Percentiles rank a stretch among this genome's conserved stretches.
Evolutionary conservation across 176 grass and related monocot genomes (phyloP).

Genomic region (Carex myosuroides): DNA sequence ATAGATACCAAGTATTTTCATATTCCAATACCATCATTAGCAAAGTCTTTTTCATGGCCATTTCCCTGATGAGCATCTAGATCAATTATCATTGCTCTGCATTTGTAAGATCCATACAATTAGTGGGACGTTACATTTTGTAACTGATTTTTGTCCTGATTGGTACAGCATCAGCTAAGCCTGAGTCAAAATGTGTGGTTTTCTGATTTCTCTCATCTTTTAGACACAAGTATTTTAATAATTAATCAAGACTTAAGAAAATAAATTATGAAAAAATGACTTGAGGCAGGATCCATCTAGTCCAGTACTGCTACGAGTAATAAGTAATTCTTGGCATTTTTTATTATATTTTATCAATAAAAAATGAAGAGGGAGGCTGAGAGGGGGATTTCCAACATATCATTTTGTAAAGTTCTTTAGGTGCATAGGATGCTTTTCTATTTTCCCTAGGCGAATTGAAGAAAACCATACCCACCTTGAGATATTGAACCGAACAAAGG

Average conservation of each 20-base stretch:
- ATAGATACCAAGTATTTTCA: neutral
- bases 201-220: neutral
- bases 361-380: neutral
- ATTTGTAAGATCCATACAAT: conserved; percentile 10
- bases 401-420: neutral
- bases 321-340: neutral
- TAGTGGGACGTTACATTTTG: neutral
- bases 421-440: neutral
- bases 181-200: neutral
- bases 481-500: conserved; percentile 54
- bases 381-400: neutral
- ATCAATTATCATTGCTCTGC: conserved; percentile 92
- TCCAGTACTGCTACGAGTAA: neutral
- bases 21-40: conserved; percentile 47
- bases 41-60: conserved; percentile 91
- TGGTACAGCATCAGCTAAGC: neutral
- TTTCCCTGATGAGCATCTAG: conserved; percentile 99
- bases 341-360: neutral
- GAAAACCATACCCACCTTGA: conserved; percentile 37
- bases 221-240: neutral
- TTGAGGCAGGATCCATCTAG: neutral
- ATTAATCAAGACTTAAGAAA: neutral
- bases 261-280: neutral
- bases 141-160: neutral
- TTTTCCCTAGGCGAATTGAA: neutral